Conservation (phyloP, 257 asterid species). For the Prunella vulgaris region DNA sequence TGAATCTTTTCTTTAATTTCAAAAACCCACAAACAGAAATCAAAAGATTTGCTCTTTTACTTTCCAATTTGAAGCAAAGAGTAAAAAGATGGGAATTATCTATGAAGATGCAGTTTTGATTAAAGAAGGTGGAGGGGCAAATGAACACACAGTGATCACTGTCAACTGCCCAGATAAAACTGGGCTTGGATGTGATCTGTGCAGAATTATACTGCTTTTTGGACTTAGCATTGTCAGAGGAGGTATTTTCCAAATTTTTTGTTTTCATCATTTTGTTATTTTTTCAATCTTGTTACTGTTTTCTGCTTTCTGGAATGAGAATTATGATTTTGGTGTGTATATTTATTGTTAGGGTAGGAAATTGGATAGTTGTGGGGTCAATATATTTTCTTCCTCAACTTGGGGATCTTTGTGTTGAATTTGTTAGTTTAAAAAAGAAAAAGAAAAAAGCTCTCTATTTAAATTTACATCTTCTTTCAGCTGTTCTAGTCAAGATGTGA, state of each 20-base stretch:
- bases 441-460: no score
- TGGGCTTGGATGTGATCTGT: constrained; percentile 82
- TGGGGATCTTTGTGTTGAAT: not conserved
- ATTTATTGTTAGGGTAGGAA: not conserved
- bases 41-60: constrained; percentile 1
- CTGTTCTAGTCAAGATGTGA: not conserved
- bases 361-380: not conserved
- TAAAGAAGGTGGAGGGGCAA: constrained; percentile 40
- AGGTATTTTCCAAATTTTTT: constrained; percentile 31
- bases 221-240: constrained; percentile 71
- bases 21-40: constrained; percentile 14
- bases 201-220: constrained; percentile 51
- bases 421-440: no score
- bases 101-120: constrained; percentile 69
- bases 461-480: not conserved
- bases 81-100: constrained; percentile 46
- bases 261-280: not conserved
- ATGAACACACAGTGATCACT: constrained; percentile 56
- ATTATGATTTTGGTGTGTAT: not conserved
- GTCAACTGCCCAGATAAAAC: constrained; percentile 78
- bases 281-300: not conserved
- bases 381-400: not conserved
- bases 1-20: constrained; percentile 12
- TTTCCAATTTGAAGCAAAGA: constrained; percentile 6
- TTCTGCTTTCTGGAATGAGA: constrained; percentile 6